Conservation (phyloP, 2,329 filamentous ascomycete genomes). For the Botrytis byssoidea region DNA sequence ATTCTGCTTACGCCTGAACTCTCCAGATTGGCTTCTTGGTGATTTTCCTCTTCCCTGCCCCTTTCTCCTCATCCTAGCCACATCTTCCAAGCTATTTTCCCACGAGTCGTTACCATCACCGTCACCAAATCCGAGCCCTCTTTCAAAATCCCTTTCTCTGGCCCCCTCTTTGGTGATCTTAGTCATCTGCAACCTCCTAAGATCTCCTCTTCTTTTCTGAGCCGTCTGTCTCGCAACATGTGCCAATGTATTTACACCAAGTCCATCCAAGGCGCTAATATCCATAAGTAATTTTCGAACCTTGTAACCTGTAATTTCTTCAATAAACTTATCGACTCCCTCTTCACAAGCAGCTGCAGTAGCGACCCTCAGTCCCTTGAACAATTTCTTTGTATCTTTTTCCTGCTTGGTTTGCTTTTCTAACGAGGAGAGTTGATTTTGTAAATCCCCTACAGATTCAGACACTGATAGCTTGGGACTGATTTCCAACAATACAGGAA, state of each 20-base stretch:
- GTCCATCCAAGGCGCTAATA: constrained; percentile 50
- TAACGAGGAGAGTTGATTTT: neutral
- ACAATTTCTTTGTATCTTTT: constrained; percentile 45
- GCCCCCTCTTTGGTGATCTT: neutral
- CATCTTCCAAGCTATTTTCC: neutral
- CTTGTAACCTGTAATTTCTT: constrained; percentile 51
- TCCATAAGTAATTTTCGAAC: constrained; percentile 56
- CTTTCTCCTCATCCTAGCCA: neutral
- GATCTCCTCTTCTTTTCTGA: constrained; percentile 27
- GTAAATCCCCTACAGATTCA: neutral
- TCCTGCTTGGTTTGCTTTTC: neutral
- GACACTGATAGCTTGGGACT: neutral
- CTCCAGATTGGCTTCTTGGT: neutral
- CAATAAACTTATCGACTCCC: constrained; percentile 52
- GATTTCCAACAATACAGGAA: neutral
- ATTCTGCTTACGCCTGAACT: neutral
- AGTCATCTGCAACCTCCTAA: constrained; percentile 14
- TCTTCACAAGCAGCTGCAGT: constrained; percentile 57
- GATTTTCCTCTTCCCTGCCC: neutral
- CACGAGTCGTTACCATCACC: constrained; percentile 1
- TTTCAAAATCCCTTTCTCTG: neutral
- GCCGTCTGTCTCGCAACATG: constrained; percentile 31
- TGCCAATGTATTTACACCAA: constrained; percentile 38
- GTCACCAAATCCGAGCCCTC: neutral
- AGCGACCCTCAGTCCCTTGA: constrained; percentile 55